Evolutionary conservation across 2,329 filamentous ascomycete species (phyloP).

Genomic region (Pyrenophora teres): DNA sequence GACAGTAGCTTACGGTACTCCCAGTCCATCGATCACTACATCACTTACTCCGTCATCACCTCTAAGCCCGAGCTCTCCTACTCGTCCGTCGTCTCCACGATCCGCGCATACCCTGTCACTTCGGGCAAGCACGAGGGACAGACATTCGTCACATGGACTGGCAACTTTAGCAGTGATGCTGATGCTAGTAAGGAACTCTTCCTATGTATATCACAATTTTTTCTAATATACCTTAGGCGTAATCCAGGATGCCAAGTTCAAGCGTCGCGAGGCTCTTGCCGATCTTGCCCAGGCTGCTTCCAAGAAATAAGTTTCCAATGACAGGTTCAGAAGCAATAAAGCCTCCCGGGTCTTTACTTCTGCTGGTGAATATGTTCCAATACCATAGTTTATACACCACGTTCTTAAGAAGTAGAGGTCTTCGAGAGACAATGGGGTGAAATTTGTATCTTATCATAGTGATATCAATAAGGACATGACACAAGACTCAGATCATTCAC

Average conservation of each 20-base stretch:
- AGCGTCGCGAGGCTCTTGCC: conserved; percentile 71
- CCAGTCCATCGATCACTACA: conserved; percentile 68
- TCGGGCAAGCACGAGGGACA: conserved; percentile 66
- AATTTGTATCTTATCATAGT: too few relatives aligned
- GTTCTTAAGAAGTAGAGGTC: too few relatives aligned
- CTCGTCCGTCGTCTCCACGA: conserved; percentile 68
- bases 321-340: too few relatives aligned
- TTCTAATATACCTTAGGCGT: conserved; percentile 56
- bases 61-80: conserved; percentile 68
- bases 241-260: conserved; percentile 76
- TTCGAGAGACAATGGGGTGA: too few relatives aligned
- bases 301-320: conserved; percentile 37
- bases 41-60: conserved; percentile 74
- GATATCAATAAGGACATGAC: too few relatives aligned
- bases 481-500: too few relatives aligned
- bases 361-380: neutral
- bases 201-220: neutral
- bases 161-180: conserved; percentile 72
- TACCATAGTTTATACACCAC: too few relatives aligned
- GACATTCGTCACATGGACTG: conserved; percentile 72
- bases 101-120: conserved; percentile 69
- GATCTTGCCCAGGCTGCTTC: conserved; percentile 63
- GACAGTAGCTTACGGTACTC: neutral
- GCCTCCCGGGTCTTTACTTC: neutral
- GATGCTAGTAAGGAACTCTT: conserved; percentile 63